A percentile compares a stretch with the other conserved stretches of the same genome.
Conservation (phyloP, 495 filamentous ascomycete species). For the Talaromyces adpressus region DNA sequence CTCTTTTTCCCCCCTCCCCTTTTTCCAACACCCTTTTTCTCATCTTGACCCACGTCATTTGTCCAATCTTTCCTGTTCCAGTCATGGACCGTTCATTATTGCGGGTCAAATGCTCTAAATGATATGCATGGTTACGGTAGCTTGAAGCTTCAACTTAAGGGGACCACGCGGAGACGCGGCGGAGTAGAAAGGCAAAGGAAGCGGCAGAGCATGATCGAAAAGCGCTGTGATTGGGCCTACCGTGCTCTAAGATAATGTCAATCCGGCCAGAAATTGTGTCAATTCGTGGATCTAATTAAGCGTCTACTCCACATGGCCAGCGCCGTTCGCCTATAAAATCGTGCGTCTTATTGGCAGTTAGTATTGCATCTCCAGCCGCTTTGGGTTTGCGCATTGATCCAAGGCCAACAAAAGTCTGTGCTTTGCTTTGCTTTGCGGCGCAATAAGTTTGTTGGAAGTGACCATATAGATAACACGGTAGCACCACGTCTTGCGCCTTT, state of each 20-base stretch:
- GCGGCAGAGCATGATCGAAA: not conserved
- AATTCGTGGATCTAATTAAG: not conserved
- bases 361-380: not conserved
- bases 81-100: not conserved
- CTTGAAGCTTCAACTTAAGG: not conserved
- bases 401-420: not conserved
- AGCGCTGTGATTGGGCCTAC: not conserved
- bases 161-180: not conserved
- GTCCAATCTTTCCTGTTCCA: not conserved
- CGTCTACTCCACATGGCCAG: not conserved
- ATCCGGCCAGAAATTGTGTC: not conserved
- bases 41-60: not conserved
- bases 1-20: not conserved
- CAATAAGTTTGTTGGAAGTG: not conserved
- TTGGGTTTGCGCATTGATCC: not conserved
- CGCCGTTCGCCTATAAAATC: not conserved
- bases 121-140: not conserved
- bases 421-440: not conserved
- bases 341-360: not conserved
- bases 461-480: not conserved
- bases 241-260: not conserved
- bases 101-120: not conserved
- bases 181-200: not conserved
- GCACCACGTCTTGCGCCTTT: not conserved
- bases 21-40: not conserved